Percentiles rank a stretch among this genome's conserved stretches.
Evolutionary conservation across 257 asterid genomes (phyloP).

Genomic region (Solanum ossicruentum): DNA sequence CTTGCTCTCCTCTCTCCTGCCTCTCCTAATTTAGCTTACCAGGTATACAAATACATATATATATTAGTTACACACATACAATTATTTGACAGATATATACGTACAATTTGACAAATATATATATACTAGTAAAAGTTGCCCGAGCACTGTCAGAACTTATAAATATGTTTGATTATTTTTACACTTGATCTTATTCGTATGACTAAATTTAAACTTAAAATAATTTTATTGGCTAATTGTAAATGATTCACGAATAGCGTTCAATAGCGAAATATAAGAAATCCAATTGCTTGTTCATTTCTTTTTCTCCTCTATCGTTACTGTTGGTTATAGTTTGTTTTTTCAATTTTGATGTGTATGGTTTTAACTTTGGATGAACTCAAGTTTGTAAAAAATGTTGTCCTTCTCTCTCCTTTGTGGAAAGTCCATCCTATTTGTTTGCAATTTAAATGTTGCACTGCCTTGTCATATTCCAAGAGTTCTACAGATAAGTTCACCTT

Average conservation of each 20-base stretch:
- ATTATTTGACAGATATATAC: too few species aligned
- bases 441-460: background rate
- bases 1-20: too few species aligned
- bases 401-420: background rate
- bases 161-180: too few species aligned
- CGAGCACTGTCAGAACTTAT: too few species aligned
- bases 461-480: background rate
- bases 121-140: too few species aligned
- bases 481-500: background rate
- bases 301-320: background rate
- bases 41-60: too few species aligned
- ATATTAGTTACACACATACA: too few species aligned
- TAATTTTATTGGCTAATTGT: background rate
- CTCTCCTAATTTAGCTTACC: too few species aligned
- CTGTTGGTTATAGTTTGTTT: background rate
- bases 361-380: background rate
- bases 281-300: background rate
- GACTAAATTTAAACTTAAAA: too few species aligned
- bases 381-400: background rate
- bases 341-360: background rate
- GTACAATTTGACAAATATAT: too few species aligned
- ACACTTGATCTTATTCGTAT: too few species aligned
- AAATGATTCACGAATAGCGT: background rate
- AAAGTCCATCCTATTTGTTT: background rate
- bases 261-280: background rate